Conservation (phyloP, 2,329 filamentous ascomycete genomes). For the Aschersonia sp. region DNA sequence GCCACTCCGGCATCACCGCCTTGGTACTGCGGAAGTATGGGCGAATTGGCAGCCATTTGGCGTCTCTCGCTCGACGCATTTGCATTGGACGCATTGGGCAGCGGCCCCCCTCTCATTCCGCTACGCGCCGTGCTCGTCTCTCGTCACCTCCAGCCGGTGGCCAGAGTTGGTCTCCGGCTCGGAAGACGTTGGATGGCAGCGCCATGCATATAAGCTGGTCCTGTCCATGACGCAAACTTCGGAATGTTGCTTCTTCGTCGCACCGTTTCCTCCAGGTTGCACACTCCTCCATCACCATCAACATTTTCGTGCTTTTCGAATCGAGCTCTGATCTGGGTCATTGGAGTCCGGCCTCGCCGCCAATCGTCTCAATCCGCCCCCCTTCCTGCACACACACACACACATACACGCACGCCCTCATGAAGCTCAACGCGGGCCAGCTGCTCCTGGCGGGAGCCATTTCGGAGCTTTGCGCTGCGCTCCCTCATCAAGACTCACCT, state of each 20-base stretch:
- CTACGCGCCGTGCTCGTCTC: not conserved
- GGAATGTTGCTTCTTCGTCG: not conserved
- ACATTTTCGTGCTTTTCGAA: not conserved
- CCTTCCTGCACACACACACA: too few relatives aligned
- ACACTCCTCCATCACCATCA: not conserved
- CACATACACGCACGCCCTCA: constrained; percentile 1
- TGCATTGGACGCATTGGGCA: not conserved
- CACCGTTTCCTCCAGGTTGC: not conserved
- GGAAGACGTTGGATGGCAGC: too few relatives aligned
- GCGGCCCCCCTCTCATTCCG: not conserved
- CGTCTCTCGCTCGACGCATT: not conserved
- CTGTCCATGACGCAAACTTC: not conserved
- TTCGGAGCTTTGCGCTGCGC: constrained; percentile 8
- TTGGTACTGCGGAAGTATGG: too few relatives aligned
- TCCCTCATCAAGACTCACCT: constrained; percentile 32
- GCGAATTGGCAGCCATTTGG: not conserved
- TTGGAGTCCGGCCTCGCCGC: too few relatives aligned
- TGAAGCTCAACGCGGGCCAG: constrained; percentile 13
- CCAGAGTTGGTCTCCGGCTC: too few relatives aligned
- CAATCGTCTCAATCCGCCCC: too few relatives aligned
- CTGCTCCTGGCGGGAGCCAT: constrained; percentile 13
- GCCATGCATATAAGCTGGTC: not conserved
- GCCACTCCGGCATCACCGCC: not conserved
- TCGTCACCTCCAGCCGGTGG: too few relatives aligned
- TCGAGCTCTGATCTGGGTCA: too few relatives aligned